Conservation (phyloP, 148 eudicot species). For the Vaccinium darrowii region DNA sequence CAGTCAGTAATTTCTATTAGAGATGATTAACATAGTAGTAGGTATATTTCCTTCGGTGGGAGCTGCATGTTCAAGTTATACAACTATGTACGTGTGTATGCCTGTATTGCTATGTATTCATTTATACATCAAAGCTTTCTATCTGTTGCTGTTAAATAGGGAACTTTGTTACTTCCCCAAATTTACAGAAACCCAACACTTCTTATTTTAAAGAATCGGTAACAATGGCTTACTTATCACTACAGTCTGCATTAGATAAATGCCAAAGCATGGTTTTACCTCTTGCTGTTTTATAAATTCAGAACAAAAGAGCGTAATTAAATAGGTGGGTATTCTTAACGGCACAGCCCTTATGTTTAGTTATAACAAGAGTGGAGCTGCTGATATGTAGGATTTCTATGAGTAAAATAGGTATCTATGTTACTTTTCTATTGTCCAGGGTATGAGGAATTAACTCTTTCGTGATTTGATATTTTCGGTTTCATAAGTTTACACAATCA, state of each 20-base stretch:
- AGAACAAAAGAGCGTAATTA: background rate
- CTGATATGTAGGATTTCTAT: background rate
- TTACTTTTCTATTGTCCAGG: background rate
- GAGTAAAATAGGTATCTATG: too few relatives aligned
- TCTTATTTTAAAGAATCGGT: too few relatives aligned
- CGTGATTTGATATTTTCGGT: background rate
- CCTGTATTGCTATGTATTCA: background rate
- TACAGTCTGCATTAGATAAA: slow-evolving; percentile 5
- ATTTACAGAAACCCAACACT: too few relatives aligned
- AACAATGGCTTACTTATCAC: too few relatives aligned
- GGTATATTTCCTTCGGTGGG: background rate
- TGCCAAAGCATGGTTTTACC: background rate
- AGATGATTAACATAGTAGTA: background rate
- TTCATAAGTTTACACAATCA: background rate
- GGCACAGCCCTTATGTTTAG: background rate
- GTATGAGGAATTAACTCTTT: background rate
- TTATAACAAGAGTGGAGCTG: background rate
- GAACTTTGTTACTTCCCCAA: too few relatives aligned
- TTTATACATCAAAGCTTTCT: background rate
- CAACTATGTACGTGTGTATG: background rate
- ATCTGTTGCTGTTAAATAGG: background rate
- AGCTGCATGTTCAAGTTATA: background rate
- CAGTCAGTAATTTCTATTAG: background rate
- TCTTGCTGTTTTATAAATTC: background rate
- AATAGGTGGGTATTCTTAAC: background rate